A percentile compares a stretch with the other conserved stretches of the same genome.
These are phyloP conservation scores for Sporisorium graminicola DNA, from an alignment of 1,284 basidiomycete genomes.

Conservation along the genomic window DNA sequence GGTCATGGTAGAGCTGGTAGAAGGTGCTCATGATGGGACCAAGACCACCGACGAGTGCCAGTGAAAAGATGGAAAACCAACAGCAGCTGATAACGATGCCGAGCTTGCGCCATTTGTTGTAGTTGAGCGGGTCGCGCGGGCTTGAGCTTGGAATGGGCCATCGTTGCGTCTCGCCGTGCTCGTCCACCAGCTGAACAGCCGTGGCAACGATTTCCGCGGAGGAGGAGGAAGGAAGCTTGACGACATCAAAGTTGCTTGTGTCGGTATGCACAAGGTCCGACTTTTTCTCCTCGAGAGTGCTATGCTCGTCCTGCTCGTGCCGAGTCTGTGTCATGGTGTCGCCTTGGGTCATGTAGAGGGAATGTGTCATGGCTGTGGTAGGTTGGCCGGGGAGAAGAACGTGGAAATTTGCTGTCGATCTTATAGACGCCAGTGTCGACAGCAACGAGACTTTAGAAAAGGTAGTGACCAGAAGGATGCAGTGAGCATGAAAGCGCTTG, in stretches of 20 bases:
- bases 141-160: slow-evolving; percentile 10
- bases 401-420: too few relatives aligned
- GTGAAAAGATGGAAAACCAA: slow-evolving; percentile 12
- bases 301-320: background rate
- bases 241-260: background rate
- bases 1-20: slow-evolving; percentile 5
- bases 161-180: slow-evolving; percentile 2
- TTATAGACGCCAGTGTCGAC: too few relatives aligned
- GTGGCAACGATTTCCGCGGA: slow-evolving; percentile 8
- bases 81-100: slow-evolving; percentile 10
- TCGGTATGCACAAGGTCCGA: slow-evolving; percentile 2
- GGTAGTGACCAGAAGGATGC: too few relatives aligned
- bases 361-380: too few relatives aligned
- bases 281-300: slow-evolving; percentile 7
- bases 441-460: too few relatives aligned
- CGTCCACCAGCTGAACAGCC: background rate
- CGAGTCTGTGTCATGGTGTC: background rate
- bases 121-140: slow-evolving; percentile 10
- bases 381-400: background rate
- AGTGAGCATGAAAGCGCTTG: too few relatives aligned
- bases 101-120: slow-evolving; percentile 8
- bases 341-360: background rate
- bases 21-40: slow-evolving; percentile 14
- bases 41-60: slow-evolving; percentile 7
- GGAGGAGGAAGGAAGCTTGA: background rate